Percentiles rank a stretch among this genome's conserved stretches.
Evolutionary conservation across 176 grass and related monocot genomes (phyloP).

Genomic region (Phoenix roebelenii): DNA sequence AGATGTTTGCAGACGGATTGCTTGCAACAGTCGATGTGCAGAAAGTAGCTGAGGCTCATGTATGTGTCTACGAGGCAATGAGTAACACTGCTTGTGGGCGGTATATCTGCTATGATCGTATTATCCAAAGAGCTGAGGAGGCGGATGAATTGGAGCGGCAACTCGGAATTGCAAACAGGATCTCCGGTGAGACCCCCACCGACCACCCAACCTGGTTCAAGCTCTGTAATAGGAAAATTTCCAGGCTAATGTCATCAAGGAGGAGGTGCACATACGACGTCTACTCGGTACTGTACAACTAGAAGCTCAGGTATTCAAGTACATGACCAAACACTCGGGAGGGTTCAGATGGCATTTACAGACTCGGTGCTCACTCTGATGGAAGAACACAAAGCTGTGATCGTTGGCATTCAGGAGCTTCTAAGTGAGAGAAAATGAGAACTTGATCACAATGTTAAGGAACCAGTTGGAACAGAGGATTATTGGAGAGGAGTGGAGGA

Average conservation of each 20-base stretch:
- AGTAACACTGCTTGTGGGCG: constrained; percentile 56
- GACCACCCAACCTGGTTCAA: constrained; percentile 55
- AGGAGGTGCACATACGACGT: constrained; percentile 77
- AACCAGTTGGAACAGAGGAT: too few relatives aligned
- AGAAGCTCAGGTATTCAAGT: not conserved
- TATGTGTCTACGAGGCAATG: constrained; percentile 74
- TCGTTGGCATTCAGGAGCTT: too few relatives aligned
- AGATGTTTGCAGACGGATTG: constrained; percentile 65
- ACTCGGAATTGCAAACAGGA: constrained; percentile 46
- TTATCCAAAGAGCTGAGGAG: constrained; percentile 54
- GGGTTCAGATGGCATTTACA: too few relatives aligned
- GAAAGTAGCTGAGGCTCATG: constrained; percentile 69
- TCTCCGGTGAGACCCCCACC: constrained; percentile 12
- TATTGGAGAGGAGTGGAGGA: too few relatives aligned
- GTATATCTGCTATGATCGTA: constrained; percentile 88
- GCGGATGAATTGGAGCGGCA: constrained; percentile 67
- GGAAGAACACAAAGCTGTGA: too few relatives aligned
- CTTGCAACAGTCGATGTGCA: constrained; percentile 71
- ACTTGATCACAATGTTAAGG: too few relatives aligned
- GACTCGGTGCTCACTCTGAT: too few relatives aligned
- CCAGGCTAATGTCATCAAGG: constrained; percentile 43
- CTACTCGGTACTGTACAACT: constrained; percentile 42
- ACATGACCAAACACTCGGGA: too few relatives aligned
- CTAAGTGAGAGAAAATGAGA: too few relatives aligned
- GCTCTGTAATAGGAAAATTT: constrained; percentile 75